Conservation (phyloP, 1,284 basidiomycete species). For the Leccinum proliferum region DNA sequence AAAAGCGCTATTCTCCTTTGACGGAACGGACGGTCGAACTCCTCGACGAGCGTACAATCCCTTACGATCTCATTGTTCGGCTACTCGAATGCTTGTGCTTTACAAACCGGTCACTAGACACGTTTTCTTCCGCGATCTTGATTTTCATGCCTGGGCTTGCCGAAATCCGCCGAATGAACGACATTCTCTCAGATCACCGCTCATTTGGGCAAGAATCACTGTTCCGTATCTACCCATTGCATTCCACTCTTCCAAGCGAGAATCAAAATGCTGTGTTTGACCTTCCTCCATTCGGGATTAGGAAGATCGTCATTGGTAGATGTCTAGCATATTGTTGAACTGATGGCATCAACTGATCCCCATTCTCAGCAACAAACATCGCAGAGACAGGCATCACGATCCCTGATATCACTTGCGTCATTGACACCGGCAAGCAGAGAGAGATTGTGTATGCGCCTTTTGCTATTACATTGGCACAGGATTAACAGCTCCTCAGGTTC, state of each 20-base stretch:
- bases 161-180: conserved; percentile 88
- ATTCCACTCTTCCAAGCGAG: conserved; percentile 90
- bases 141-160: conserved; percentile 94
- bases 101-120: conserved; percentile 44
- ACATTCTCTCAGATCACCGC: conserved; percentile 75
- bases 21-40: conserved; percentile 83
- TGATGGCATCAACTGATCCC: conserved; percentile 67
- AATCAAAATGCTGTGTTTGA: conserved; percentile 91
- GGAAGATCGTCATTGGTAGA: conserved; percentile 91
- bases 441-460: conserved; percentile 67
- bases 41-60: conserved; percentile 86
- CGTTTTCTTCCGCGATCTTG: conserved; percentile 80
- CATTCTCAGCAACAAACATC: conserved; percentile 47
- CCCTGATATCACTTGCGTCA: conserved; percentile 97
- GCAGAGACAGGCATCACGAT: conserved; percentile 97
- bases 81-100: conserved; percentile 89
- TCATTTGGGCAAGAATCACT: conserved; percentile 60
- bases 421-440: conserved; percentile 92
- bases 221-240: conserved; percentile 88
- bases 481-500: conserved; percentile 50
- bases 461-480: conserved; percentile 1
- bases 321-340: conserved; percentile 30
- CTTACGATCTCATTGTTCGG: conserved; percentile 85
- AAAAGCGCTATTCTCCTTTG: conserved; percentile 65
- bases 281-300: conserved; percentile 69